These are phyloP conservation scores for Saccharum hybrid DNA, from an alignment of 202 grass and related monocot species.

Conservation along the genomic window DNA sequence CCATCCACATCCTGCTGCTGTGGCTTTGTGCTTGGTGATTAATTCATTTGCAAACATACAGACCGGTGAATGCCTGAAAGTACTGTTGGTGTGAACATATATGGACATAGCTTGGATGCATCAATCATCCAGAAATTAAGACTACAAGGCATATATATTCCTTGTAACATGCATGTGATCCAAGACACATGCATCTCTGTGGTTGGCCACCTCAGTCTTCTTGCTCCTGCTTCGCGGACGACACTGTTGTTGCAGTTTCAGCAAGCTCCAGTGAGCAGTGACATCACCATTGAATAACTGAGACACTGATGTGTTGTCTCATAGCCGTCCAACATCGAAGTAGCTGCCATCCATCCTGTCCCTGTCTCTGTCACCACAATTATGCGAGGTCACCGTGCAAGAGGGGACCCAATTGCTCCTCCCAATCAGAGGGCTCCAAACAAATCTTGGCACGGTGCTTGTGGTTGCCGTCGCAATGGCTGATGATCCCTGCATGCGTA, in stretches of 20 bases:
- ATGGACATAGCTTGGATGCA: not conserved
- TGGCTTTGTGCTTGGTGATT: not conserved
- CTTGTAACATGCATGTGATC: conserved; percentile 1
- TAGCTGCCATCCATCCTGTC: conserved; percentile 18
- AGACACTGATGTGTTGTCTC: conserved; percentile 21
- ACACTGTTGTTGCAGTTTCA: not conserved
- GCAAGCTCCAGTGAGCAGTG: not conserved
- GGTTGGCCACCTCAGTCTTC: not conserved
- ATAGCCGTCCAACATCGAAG: conserved; percentile 15
- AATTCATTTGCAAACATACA: not conserved
- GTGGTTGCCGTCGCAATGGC: not conserved
- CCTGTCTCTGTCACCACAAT: conserved; percentile 18
- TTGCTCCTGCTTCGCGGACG: conserved; percentile 4
- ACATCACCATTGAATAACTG: conserved; percentile 8
- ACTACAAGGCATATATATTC: not conserved
- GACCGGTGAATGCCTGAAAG: not conserved
- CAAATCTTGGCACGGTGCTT: conserved; percentile 24
- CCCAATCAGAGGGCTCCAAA: conserved; percentile 30
- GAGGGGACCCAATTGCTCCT: conserved; percentile 34
- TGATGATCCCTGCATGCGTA: not conserved
- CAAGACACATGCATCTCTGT: not conserved
- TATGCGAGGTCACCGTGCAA: conserved; percentile 1
- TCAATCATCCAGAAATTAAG: not conserved
- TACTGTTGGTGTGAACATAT: not conserved
- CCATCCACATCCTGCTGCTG: conserved; percentile 5